Base-by-base conservation (phyloP, 495 filamentous ascomycete genomes). In the Trichoderma asperelloides region DNA sequence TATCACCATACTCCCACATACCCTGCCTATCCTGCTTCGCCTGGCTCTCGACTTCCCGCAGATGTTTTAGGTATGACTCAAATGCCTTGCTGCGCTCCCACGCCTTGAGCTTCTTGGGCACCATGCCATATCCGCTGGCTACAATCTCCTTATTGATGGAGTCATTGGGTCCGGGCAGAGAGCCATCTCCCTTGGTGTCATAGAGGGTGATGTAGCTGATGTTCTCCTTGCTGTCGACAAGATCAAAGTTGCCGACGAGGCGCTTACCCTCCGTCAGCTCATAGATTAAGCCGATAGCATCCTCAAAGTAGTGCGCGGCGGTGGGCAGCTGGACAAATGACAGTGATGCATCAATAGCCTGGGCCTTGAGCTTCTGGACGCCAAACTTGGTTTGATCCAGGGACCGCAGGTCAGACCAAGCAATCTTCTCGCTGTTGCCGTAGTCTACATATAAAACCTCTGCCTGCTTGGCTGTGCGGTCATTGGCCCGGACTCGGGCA, bases 1-100 rank as follows among this genome's bases (percentile, higher is more conserved):
- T 80, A 78, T 98, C 96, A 67, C 96, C 96, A 79, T 98, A 98
- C 82, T 98, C 93, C 93, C 93, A 98, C 82, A 97, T 94, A 9
- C 96, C 96, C 65, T 86, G 81, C 67, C 90, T 85, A 68, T 86
- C 86, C 11, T 82, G 76, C 82, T 91, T 95, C 3, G 96, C 95
- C 77, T 87, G 82, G 18, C 83, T 78, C 79, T 96, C 87, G 67
- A 85, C 84, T 71, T 84, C 82, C 68, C 80, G 86, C 67, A 97
- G 81, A 60, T 72, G 80, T 76, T 83, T 85, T 69, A 98, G 77
- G 21, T 91, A 85, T 33, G 90, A 87, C 66, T 82, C 82, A 28
- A 87, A 88, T 9, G 87, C 88, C 63, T 77, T 77, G 71, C 80
- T 80, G 45, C 86, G 80, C 81, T 98, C 95, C 90, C 91, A 98